Percentiles rank a stretch among this genome's conserved stretches.
These are phyloP conservation scores for Apiosordaria backusii DNA, from an alignment of 495 filamentous ascomycete genomes.

Conservation along the genomic window DNA sequence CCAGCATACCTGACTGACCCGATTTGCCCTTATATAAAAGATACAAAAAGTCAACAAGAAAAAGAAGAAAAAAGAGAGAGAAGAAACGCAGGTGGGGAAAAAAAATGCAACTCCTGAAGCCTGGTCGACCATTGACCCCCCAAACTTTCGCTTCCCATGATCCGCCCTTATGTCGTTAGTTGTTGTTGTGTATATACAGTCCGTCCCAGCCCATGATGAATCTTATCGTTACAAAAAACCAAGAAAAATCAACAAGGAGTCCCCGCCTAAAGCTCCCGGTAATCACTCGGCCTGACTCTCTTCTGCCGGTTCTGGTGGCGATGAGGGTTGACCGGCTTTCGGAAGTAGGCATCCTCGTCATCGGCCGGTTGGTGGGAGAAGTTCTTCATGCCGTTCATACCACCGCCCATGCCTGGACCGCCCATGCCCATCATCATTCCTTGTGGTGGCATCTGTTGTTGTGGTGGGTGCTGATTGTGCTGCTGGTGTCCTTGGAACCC, in stretches of 20 bases:
- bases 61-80: not conserved
- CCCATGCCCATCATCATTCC: slow-evolving; percentile 30
- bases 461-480: slow-evolving; percentile 20
- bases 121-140: too few relatives aligned
- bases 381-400: slow-evolving; percentile 26
- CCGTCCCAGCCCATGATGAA: not conserved
- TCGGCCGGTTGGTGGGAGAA: slow-evolving; percentile 74
- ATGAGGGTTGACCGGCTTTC: slow-evolving; percentile 93
- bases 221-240: not conserved
- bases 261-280: slow-evolving; percentile 62
- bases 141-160: not conserved
- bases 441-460: slow-evolving; percentile 27
- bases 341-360: slow-evolving; percentile 90
- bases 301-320: slow-evolving; percentile 78
- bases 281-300: slow-evolving; percentile 80
- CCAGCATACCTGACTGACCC: not conserved
- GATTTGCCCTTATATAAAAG: not conserved
- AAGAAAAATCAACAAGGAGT: not conserved
- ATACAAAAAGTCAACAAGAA: not conserved
- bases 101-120: not conserved
- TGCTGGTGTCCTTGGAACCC: slow-evolving; percentile 24
- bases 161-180: not conserved
- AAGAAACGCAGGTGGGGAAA: not conserved
- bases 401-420: slow-evolving; percentile 27
- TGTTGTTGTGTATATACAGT: not conserved